phyloP scores from a whole-genome alignment of 208 protist genomes.

The Novymonas esmeraldas region DNA sequence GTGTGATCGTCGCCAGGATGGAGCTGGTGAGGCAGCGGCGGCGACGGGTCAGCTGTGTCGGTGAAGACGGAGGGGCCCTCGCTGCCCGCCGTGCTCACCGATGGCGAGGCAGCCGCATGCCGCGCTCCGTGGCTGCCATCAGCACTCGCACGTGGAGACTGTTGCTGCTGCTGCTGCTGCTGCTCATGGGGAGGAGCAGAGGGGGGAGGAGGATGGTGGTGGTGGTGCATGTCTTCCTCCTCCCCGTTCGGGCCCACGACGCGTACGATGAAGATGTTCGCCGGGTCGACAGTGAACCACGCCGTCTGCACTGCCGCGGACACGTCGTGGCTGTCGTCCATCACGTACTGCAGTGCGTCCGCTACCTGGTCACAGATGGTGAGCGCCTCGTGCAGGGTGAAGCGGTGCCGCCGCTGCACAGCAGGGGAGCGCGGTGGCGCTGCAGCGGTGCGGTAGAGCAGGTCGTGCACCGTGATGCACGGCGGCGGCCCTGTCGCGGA shows the following conservation, averaged over 20 bases:
- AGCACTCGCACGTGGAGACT: background rate
- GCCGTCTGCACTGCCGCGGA: conserved; percentile 38
- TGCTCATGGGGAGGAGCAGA: too few relatives aligned
- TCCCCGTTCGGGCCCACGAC: background rate
- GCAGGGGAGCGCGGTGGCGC: conserved; percentile 5
- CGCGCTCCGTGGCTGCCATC: background rate
- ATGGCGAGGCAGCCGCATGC: background rate
- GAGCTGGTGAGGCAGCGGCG: too few relatives aligned
- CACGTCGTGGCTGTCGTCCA: conserved; percentile 53
- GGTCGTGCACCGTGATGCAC: conserved; percentile 34
- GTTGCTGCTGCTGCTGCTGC: background rate
- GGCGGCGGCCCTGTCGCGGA: background rate
- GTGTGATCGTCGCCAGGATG: too few relatives aligned
- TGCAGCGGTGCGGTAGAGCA: conserved; percentile 28
- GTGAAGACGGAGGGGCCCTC: background rate
- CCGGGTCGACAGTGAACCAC: conserved; percentile 61
- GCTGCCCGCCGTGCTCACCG: background rate
- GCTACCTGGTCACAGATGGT: conserved; percentile 58
- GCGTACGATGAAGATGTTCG: conserved; percentile 54
- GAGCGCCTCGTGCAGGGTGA: conserved; percentile 47
- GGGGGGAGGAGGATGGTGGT: too few relatives aligned
- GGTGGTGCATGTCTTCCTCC: background rate
- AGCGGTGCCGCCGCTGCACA: conserved; percentile 29
- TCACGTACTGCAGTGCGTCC: conserved; percentile 73
- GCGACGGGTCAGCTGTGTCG: too few relatives aligned